Evolutionary conservation across 129 eudicot genomes (phyloP), one percentile per base, ranked within the genome.

Genomic region (Pulicaria dysenterica): DNA sequence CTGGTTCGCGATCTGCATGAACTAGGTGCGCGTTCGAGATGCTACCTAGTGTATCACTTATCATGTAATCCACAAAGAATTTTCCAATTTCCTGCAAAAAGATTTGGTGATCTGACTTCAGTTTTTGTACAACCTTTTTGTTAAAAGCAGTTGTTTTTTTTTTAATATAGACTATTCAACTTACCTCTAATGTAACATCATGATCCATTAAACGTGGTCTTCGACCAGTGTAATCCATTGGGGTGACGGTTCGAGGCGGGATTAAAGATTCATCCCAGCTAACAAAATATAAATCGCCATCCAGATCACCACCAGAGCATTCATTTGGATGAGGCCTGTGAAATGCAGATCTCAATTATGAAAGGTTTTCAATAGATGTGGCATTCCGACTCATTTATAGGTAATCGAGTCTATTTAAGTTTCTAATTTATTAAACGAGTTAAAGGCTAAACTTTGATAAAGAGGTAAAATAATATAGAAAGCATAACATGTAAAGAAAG

Each of bases 271-370:
- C 78, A 38, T 94, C 99, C 99, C 99, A 94, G 71, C 97, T 85
- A 45, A 94, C 73, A 16, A 94, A 94, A 66, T 90, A 94, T 3
- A 84, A 34, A 58, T 94, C 99, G 15, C 99, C 97, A 79, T 94
- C 99, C 60, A 94, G 91, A 79, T 94, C 99, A 46, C 99, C 97
- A 64, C 99, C 99, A 7, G 99, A 94, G 82, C 99, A 94, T 84
- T 94, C 99, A 77, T 90, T 94, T 6, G 99, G 94, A 81, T 94
- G 99, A 68, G 99, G 99, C 90, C 97, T 94, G 84, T 34, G 58
- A 56, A 72, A 34, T 11, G 3, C 66, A 40, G 75, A n/a, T 53
- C 12, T 16, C 10, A 14, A 36, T 4, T 51, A 51, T 49, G 5
- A 45, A n/a, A 24, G 73, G 5, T 7, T 46, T 73, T 16, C 44